Conservation (phyloP, 257 asterid species). For the Ocimum tenuiflorum region DNA sequence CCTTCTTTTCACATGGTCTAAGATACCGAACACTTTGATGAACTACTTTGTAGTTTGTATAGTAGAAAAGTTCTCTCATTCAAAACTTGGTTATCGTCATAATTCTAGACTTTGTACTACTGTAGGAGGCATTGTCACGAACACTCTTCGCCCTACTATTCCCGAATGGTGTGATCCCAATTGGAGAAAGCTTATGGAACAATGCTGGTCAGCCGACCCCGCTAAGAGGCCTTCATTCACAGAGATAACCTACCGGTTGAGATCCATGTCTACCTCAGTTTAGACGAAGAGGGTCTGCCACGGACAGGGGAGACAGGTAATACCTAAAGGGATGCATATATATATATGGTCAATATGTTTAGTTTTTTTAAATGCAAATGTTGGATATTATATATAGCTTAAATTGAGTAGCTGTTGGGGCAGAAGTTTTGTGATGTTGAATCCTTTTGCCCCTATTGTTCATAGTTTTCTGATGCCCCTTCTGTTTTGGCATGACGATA, state of each 20-base stretch:
- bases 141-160: constrained; percentile 58
- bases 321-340: constrained; percentile 23
- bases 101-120: neutral
- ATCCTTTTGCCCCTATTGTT: constrained; percentile 19
- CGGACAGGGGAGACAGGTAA: constrained; percentile 18
- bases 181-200: constrained; percentile 68
- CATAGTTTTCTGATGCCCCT: constrained; percentile 8
- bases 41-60: neutral
- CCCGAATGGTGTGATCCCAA: constrained; percentile 60
- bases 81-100: neutral
- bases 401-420: constrained; percentile 16
- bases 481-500: neutral
- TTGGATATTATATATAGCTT: neutral
- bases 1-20: neutral
- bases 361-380: constrained; percentile 12
- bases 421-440: constrained; percentile 29
- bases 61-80: neutral
- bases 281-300: constrained; percentile 20
- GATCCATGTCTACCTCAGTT: constrained; percentile 50
- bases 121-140: constrained; percentile 68
- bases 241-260: constrained; percentile 46
- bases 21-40: neutral
- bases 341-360: neutral
- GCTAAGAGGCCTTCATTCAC: constrained; percentile 64
- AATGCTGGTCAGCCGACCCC: constrained; percentile 62